These are phyloP conservation scores for Penicillium bialowiezense DNA, from an alignment of 495 filamentous ascomycete genomes.

Conservation along the genomic window DNA sequence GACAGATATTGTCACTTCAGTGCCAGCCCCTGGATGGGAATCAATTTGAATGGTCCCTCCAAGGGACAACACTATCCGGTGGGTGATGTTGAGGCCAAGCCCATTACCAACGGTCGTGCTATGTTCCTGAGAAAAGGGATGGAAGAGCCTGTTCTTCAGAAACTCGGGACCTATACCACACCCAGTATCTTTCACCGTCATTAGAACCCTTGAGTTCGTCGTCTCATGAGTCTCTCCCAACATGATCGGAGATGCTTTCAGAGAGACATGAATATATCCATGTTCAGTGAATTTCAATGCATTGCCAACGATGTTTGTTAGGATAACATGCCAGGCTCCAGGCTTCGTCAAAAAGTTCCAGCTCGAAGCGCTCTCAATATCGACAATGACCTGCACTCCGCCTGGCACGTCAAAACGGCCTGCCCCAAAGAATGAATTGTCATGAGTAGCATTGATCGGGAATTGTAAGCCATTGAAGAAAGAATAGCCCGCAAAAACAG, in stretches of 20 bases:
- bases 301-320: constrained; percentile 37
- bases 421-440: too few relatives aligned
- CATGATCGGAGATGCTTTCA: constrained; percentile 11
- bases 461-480: constrained; percentile 6
- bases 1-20: constrained; percentile 48
- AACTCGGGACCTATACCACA: constrained; percentile 63
- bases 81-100: constrained; percentile 61
- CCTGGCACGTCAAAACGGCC: neutral
- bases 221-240: neutral
- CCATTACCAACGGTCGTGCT: constrained; percentile 59
- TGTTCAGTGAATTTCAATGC: constrained; percentile 33
- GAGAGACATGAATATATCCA: constrained; percentile 22
- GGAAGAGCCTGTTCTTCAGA: constrained; percentile 57
- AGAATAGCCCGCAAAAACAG: constrained; percentile 46
- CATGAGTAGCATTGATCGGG: too few relatives aligned
- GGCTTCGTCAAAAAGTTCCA: constrained; percentile 13
- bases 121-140: constrained; percentile 67
- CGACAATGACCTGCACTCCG: constrained; percentile 45
- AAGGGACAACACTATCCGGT: constrained; percentile 54
- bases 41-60: constrained; percentile 34
- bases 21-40: constrained; percentile 31
- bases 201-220: constrained; percentile 13
- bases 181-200: constrained; percentile 58
- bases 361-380: constrained; percentile 32
- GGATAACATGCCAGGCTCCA: constrained; percentile 21